phyloP scores from a whole-genome alignment of 805 yeast species.

The Myxozyma neotropica region DNA sequence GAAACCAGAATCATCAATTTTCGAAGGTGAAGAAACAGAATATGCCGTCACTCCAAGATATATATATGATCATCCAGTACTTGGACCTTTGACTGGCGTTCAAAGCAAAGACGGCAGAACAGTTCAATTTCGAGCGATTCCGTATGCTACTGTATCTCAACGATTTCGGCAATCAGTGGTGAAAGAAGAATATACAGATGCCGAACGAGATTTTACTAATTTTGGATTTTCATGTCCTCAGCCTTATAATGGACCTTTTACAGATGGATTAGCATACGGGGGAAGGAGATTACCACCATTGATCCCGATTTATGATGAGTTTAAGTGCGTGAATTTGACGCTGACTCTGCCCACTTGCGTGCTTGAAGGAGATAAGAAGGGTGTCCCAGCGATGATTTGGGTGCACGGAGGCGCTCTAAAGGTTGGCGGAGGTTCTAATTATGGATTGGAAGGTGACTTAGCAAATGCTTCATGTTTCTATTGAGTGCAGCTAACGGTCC shows the following conservation, averaged over 20 bases:
- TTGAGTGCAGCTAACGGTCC: too few relatives aligned
- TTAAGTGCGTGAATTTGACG: slow-evolving; percentile 22
- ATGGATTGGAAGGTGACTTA: slow-evolving; percentile 20
- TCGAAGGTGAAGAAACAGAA: slow-evolving; percentile 34
- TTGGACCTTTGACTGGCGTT: slow-evolving; percentile 19
- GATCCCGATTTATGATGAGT: slow-evolving; percentile 14
- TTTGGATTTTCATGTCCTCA: slow-evolving; percentile 25
- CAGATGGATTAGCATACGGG: slow-evolving; percentile 21
- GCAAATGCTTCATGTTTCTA: not conserved
- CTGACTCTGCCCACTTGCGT: slow-evolving; percentile 12
- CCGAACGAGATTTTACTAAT: slow-evolving; percentile 16
- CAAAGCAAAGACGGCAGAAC: slow-evolving; percentile 4
- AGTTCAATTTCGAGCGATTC: slow-evolving; percentile 21
- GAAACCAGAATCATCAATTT: not conserved
- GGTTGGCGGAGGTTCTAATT: slow-evolving; percentile 39
- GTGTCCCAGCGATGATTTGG: slow-evolving; percentile 35
- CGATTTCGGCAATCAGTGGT: slow-evolving; percentile 21
- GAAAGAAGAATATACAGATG: not conserved
- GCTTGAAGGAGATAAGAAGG: not conserved
- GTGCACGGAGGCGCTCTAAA: slow-evolving; percentile 53
- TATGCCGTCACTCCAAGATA: slow-evolving; percentile 54
- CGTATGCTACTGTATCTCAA: slow-evolving; percentile 13
- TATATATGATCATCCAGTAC: slow-evolving; percentile 11
- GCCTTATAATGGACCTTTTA: slow-evolving; percentile 10
- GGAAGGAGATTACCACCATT: slow-evolving; percentile 13